A percentile compares a stretch with the other conserved stretches of the same genome.
phyloP scores from a whole-genome alignment of 139 green algal species.

The Chlorella sp. region DNA sequence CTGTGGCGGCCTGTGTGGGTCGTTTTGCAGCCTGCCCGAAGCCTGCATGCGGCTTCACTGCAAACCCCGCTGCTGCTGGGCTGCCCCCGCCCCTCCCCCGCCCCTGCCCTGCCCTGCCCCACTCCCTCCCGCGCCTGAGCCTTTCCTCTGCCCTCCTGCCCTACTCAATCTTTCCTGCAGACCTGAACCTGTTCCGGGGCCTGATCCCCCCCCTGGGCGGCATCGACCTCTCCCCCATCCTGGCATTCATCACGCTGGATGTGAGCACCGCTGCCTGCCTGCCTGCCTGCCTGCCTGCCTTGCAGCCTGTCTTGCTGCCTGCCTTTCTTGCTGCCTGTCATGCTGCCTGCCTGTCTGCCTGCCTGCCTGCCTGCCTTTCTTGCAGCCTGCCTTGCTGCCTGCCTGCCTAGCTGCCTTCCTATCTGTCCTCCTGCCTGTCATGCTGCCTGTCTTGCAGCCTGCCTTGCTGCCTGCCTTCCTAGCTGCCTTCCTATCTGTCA shows the following conservation, averaged over 20 bases:
- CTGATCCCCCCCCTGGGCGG: constrained; percentile 93
- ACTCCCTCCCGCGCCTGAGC: background rate
- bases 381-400: no score
- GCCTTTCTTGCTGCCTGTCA: no score
- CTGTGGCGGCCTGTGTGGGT: no score
- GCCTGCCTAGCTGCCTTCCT: no score
- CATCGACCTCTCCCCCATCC: constrained; percentile 94
- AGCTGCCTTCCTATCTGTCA: constrained; percentile 48
- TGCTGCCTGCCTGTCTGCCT: no score
- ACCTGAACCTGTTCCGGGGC: constrained; percentile 97
- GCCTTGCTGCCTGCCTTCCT: constrained; percentile 29
- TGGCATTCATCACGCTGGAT: constrained; percentile 95
- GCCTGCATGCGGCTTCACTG: background rate
- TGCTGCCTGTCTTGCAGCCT: background rate
- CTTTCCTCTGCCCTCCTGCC: background rate
- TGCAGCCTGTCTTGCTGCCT: no score
- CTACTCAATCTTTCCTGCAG: background rate
- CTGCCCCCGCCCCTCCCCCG: background rate
- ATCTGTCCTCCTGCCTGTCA: no score
- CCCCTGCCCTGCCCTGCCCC: background rate
- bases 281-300: no score
- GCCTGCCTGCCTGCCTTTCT: no score
- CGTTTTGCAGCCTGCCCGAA: no score
- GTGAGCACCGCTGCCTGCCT: constrained; percentile 53
- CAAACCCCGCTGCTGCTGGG: no score